phyloP scores from a whole-genome alignment of 1,284 basidiomycete species.

The Amylostereum areolatum region DNA sequence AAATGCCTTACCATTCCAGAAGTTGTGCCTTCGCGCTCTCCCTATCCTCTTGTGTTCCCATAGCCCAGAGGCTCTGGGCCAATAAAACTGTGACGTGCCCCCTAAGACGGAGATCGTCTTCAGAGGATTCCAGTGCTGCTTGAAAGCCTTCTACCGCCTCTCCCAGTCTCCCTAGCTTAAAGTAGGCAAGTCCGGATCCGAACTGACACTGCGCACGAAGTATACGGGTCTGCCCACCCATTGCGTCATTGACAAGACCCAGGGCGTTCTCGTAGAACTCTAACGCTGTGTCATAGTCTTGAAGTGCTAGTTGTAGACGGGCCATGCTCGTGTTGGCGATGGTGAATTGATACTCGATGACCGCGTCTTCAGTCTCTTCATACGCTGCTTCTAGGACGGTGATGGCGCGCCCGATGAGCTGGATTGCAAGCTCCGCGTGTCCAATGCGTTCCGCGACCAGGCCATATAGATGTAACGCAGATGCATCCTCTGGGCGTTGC shows the following conservation, averaged over 20 bases:
- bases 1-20: conserved; percentile 67
- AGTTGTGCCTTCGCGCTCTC: conserved; percentile 79
- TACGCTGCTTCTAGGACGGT: conserved; percentile 79
- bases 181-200: conserved; percentile 66
- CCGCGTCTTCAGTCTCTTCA: conserved; percentile 78
- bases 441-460: conserved; percentile 85
- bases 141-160: conserved; percentile 65
- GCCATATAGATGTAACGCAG: conserved; percentile 81
- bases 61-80: conserved; percentile 77
- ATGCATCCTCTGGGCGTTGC: conserved; percentile 62
- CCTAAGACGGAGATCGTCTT: conserved; percentile 40
- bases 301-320: conserved; percentile 61
- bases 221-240: conserved; percentile 26
- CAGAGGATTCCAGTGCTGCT: conserved; percentile 51
- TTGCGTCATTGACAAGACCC: conserved; percentile 54
- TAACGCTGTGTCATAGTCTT: conserved; percentile 55
- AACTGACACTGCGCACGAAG: conserved; percentile 65
- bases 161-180: conserved; percentile 60
- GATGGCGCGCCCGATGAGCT: conserved; percentile 62
- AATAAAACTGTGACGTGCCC: conserved; percentile 75
- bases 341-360: conserved; percentile 74
- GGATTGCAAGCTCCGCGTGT: conserved; percentile 57
- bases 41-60: conserved; percentile 66
- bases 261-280: conserved; percentile 71
- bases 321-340: conserved; percentile 83